Conservation (phyloP, 139 green algal genomes). For the Chlamydomonas asymmetrica region DNA sequence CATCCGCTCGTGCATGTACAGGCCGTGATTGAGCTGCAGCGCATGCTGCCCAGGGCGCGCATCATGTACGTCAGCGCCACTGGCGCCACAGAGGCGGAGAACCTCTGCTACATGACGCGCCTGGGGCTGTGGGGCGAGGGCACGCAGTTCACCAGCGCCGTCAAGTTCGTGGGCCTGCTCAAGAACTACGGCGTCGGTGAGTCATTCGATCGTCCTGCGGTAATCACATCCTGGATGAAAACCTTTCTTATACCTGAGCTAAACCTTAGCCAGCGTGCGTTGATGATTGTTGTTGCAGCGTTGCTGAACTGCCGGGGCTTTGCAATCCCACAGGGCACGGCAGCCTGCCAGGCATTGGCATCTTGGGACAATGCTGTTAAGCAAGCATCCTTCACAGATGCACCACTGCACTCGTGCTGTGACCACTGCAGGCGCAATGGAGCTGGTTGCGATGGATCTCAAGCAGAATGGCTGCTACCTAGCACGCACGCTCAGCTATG, state of each 20-base stretch:
- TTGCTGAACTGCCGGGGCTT: too few species aligned
- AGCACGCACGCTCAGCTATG: slow-evolving; percentile 55
- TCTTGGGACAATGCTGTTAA: too few species aligned
- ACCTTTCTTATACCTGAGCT: too few species aligned
- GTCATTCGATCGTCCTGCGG: too few species aligned
- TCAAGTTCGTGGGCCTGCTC: slow-evolving; percentile 34
- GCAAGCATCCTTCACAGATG: too few species aligned
- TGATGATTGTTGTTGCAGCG: too few species aligned
- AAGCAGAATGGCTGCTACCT: slow-evolving; percentile 55
- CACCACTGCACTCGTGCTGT: too few species aligned
- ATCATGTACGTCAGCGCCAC: slow-evolving; percentile 71
- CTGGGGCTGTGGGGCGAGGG: slow-evolving; percentile 63
- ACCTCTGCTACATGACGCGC: slow-evolving; percentile 70
- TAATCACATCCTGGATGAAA: too few species aligned
- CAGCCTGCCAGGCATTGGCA: too few species aligned
- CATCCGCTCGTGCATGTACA: too few species aligned
- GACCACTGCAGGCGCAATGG: slow-evolving; percentile 60
- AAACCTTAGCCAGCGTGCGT: too few species aligned
- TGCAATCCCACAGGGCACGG: too few species aligned
- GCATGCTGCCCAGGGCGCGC: slow-evolving; percentile 41
- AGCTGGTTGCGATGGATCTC: slow-evolving; percentile 67
- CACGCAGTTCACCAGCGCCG: slow-evolving; percentile 42
- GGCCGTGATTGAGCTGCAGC: slow-evolving; percentile 57
- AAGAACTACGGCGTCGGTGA: slow-evolving; percentile 33
- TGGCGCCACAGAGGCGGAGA: slow-evolving; percentile 57